A percentile compares a stretch with the other conserved stretches of the same genome.
phyloP scores from a whole-genome alignment of 2,329 filamentous ascomycete species.

The Alternaria hordeiaustralica region DNA sequence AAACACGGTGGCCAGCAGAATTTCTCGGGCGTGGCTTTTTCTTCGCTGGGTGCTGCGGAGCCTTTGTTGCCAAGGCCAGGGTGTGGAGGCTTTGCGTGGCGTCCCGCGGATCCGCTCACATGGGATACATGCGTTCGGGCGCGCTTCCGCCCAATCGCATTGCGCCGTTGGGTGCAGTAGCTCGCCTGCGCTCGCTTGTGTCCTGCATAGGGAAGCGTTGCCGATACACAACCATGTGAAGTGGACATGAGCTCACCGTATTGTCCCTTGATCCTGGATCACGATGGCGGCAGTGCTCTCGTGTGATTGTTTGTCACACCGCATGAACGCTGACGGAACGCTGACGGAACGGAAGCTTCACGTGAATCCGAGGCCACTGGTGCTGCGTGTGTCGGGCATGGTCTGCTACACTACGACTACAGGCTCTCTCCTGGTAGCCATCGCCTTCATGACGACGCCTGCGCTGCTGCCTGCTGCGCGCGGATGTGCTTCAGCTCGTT shows the following conservation, averaged over 20 bases:
- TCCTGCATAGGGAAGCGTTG: constrained; percentile 4
- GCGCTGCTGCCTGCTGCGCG: constrained; percentile 45
- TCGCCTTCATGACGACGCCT: constrained; percentile 1
- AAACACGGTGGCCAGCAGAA: constrained; percentile 10
- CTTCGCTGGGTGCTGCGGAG: neutral
- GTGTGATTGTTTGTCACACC: constrained; percentile 15
- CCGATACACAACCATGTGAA: constrained; percentile 2
- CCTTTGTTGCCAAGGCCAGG: constrained; percentile 4
- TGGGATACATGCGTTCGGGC: constrained; percentile 15
- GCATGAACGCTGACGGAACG: constrained; percentile 9
- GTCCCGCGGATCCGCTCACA: constrained; percentile 17
- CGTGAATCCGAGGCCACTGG: neutral
- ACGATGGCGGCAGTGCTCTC: neutral
- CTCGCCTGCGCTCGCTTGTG: neutral
- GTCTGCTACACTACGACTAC: constrained; percentile 3
- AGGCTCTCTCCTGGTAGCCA: neutral
- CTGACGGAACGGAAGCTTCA: neutral
- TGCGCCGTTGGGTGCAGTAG: neutral
- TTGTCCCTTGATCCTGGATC: constrained; percentile 4
- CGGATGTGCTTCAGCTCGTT: constrained; percentile 53
- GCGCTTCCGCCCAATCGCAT: constrained; percentile 12
- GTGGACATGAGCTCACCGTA: constrained; percentile 14
- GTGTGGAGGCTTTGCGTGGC: constrained; percentile 12
- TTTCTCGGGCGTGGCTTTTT: constrained; percentile 9
- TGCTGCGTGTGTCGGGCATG: constrained; percentile 3